Evolutionary conservation across 169 alveolate genomes (phyloP).

Genomic region (Hepatocystis sp.): DNA sequence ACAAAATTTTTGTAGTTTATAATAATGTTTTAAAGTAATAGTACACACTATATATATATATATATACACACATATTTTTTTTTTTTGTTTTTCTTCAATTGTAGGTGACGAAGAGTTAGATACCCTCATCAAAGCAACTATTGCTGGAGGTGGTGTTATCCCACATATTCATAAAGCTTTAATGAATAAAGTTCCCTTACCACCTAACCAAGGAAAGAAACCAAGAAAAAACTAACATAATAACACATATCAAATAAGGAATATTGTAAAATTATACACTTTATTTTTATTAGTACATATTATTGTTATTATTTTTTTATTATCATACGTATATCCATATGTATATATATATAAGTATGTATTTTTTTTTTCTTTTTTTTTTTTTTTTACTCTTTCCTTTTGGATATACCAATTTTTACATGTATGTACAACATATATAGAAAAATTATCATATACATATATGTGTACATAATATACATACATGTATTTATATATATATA

Average conservation of each 20-base stretch:
- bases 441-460: background rate
- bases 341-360: background rate
- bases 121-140: slow-evolving; percentile 98
- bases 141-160: slow-evolving; percentile 99
- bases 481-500: slow-evolving; percentile 8
- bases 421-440: too few species aligned
- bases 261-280: too few species aligned
- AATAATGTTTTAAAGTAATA: too few species aligned
- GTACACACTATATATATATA: too few species aligned
- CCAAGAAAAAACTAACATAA: slow-evolving; percentile 76
- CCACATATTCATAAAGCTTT: slow-evolving; percentile 98
- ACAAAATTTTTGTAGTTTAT: too few species aligned
- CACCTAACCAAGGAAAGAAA: slow-evolving; percentile 82
- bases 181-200: slow-evolving; percentile 89
- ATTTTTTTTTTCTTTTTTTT: slow-evolving; percentile 1
- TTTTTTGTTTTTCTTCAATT: slow-evolving; percentile 18
- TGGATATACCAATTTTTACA: too few species aligned
- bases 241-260: background rate
- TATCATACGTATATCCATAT: too few species aligned
- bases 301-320: too few species aligned
- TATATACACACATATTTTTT: too few species aligned
- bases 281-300: background rate
- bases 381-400: background rate
- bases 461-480: slow-evolving; percentile 9
- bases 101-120: slow-evolving; percentile 99